Evolutionary conservation across 495 filamentous ascomycete species (phyloP).

Genomic region (Zalerion maritima): DNA sequence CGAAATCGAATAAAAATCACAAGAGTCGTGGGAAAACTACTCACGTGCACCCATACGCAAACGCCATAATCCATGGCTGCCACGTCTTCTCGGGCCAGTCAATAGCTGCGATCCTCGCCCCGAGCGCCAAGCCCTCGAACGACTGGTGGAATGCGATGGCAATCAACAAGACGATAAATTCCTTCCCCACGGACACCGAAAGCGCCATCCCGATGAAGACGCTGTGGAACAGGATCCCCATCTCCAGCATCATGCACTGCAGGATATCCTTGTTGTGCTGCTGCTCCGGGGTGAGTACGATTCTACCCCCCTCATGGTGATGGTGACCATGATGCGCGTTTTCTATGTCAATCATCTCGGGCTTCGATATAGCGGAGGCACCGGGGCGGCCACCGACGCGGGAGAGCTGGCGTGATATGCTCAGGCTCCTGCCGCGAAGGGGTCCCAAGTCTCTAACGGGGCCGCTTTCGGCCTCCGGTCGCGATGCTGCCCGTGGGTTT

Average conservation of each 20-base stretch:
- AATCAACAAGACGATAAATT: constrained; percentile 46
- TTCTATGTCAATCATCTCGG: too few relatives aligned
- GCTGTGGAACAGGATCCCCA: constrained; percentile 50
- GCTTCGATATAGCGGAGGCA: too few relatives aligned
- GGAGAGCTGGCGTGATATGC: too few relatives aligned
- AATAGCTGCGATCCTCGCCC: constrained; percentile 34
- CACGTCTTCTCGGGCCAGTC: constrained; percentile 18
- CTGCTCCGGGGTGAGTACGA: constrained; percentile 14
- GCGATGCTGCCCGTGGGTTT: neutral
- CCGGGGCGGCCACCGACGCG: too few relatives aligned
- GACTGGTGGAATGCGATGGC: constrained; percentile 47
- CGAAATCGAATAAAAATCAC: too few relatives aligned
- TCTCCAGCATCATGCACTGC: constrained; percentile 47
- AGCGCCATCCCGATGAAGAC: constrained; percentile 55
- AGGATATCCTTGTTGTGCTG: constrained; percentile 34
- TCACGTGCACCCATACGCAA: constrained; percentile 52
- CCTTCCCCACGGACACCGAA: constrained; percentile 40
- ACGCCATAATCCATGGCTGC: constrained; percentile 61
- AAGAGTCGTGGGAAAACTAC: neutral
- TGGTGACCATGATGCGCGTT: too few relatives aligned
- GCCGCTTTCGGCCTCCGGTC: neutral
- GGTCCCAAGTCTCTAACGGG: neutral
- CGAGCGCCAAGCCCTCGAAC: constrained; percentile 39
- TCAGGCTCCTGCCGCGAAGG: neutral
- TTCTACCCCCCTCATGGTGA: too few relatives aligned